These are phyloP conservation scores for Lachancea lanzarotensis DNA, from an alignment of 805 yeast species.

Conservation along the genomic window DNA sequence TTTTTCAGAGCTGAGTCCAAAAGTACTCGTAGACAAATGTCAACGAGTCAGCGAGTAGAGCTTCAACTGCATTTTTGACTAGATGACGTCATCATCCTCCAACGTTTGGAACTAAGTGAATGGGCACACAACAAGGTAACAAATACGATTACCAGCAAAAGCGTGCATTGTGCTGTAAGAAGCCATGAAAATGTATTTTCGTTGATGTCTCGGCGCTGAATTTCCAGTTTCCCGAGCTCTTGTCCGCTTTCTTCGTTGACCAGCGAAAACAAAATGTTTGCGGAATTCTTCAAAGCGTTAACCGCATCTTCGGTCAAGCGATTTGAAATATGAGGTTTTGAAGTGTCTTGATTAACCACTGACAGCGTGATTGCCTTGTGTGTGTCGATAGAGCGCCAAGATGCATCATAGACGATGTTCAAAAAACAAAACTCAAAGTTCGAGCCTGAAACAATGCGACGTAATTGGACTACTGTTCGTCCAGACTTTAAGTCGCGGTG, in stretches of 20 bases:
- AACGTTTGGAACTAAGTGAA: not conserved
- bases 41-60: not conserved
- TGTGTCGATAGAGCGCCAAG: slow-evolving; percentile 31
- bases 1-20: not conserved
- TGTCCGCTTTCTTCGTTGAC: slow-evolving; percentile 7
- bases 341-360: slow-evolving; percentile 4
- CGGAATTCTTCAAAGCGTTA: slow-evolving; percentile 3
- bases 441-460: slow-evolving; percentile 4
- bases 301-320: slow-evolving; percentile 2
- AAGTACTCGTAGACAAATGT: not conserved
- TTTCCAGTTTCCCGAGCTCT: slow-evolving; percentile 12
- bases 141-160: not conserved
- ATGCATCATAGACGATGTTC: slow-evolving; percentile 29
- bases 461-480: slow-evolving; percentile 13
- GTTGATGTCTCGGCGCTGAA: slow-evolving; percentile 14
- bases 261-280: slow-evolving; percentile 6
- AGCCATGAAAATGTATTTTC: slow-evolving; percentile 9
- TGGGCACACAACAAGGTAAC: not conserved
- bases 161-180: not conserved
- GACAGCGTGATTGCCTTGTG: slow-evolving; percentile 18
- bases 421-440: slow-evolving; percentile 26
- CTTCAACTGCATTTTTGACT: not conserved
- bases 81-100: not conserved
- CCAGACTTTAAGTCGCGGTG: slow-evolving; percentile 15
- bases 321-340: not conserved